phyloP scores from a whole-genome alignment of 495 filamentous ascomycete species.

The Beverwykella pulmonaria region DNA sequence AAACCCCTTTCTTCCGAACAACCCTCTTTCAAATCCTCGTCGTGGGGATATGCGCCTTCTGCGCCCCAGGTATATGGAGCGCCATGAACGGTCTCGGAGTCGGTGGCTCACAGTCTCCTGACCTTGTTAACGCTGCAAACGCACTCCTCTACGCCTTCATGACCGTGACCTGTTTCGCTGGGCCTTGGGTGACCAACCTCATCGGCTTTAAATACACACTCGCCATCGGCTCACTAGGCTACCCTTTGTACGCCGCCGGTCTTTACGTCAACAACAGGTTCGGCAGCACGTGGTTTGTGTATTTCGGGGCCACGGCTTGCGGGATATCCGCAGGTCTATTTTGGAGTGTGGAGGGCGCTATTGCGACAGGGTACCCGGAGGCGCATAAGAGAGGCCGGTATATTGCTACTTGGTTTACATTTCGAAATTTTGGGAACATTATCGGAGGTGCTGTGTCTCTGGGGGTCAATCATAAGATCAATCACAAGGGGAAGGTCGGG shows the following conservation, averaged over 20 bases:
- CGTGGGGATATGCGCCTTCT: constrained; percentile 33
- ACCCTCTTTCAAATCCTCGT: constrained; percentile 37
- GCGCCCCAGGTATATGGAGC: constrained; percentile 31
- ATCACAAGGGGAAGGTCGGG: constrained; percentile 29
- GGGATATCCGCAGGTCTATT: constrained; percentile 31
- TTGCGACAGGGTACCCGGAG: constrained; percentile 33
- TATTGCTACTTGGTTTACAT: constrained; percentile 31
- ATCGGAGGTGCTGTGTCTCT: constrained; percentile 31
- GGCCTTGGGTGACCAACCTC: constrained; percentile 23
- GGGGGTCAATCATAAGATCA: constrained; percentile 25
- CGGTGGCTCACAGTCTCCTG: constrained; percentile 22
- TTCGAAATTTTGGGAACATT: constrained; percentile 27
- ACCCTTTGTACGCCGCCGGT: constrained; percentile 31
- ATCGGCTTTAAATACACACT: constrained; percentile 35
- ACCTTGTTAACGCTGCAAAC: constrained; percentile 32
- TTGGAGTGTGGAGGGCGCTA: constrained; percentile 34
- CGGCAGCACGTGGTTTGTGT: constrained; percentile 28
- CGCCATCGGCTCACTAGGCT: constrained; percentile 25
- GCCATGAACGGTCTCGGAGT: constrained; percentile 35
- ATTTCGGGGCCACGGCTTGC: constrained; percentile 18
- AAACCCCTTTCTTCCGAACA: constrained; percentile 22
- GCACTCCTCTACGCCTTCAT: constrained; percentile 32
- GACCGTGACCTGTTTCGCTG: constrained; percentile 29
- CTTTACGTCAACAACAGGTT: constrained; percentile 32
- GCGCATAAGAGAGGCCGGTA: constrained; percentile 30